phyloP scores from a whole-genome alignment of 2,329 filamentous ascomycete species.

The Septoria petroselini region DNA sequence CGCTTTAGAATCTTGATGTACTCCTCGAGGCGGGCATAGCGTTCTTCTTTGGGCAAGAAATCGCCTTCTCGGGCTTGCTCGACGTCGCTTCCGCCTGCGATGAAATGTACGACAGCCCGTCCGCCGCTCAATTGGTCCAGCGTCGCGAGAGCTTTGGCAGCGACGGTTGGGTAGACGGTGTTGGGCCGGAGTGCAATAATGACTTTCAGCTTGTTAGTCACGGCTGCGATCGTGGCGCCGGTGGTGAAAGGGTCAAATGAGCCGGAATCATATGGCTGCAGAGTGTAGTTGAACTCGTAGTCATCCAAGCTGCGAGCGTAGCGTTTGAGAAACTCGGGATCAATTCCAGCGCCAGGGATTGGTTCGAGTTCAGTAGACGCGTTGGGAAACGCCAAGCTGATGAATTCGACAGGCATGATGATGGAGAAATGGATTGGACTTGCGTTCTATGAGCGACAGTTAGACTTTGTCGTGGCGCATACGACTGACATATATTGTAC shows the following conservation, averaged over 20 bases:
- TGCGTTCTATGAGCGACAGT: background rate
- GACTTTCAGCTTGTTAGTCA: slow-evolving; percentile 58
- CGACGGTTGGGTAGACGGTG: slow-evolving; percentile 60
- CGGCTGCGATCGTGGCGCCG: slow-evolving; percentile 56
- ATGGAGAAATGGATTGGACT: background rate
- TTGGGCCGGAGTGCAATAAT: slow-evolving; percentile 62
- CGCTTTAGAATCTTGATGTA: slow-evolving; percentile 60
- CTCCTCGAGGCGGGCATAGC: slow-evolving; percentile 58
- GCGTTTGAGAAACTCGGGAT: slow-evolving; percentile 55
- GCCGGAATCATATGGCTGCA: slow-evolving; percentile 58
- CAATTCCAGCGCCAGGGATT: slow-evolving; percentile 52
- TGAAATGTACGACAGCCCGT: slow-evolving; percentile 61
- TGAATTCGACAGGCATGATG: slow-evolving; percentile 50
- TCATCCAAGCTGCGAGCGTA: slow-evolving; percentile 59
- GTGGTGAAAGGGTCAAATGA: slow-evolving; percentile 58
- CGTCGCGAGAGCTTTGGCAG: slow-evolving; percentile 60
- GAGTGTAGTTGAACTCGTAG: slow-evolving; percentile 60
- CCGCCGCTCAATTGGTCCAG: slow-evolving; percentile 59
- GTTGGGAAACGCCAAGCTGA: slow-evolving; percentile 57
- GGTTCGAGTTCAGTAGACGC: slow-evolving; percentile 56
- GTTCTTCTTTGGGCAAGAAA: slow-evolving; percentile 56
- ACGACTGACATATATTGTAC: slow-evolving; percentile 10
- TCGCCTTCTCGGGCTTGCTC: slow-evolving; percentile 62
- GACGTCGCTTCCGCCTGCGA: slow-evolving; percentile 59
- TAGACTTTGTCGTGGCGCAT: background rate